Percentiles rank a stretch among this genome's conserved stretches.
Evolutionary conservation across 345 rosid genomes (phyloP).

Genomic region (Pugionium dolabratum): DNA sequence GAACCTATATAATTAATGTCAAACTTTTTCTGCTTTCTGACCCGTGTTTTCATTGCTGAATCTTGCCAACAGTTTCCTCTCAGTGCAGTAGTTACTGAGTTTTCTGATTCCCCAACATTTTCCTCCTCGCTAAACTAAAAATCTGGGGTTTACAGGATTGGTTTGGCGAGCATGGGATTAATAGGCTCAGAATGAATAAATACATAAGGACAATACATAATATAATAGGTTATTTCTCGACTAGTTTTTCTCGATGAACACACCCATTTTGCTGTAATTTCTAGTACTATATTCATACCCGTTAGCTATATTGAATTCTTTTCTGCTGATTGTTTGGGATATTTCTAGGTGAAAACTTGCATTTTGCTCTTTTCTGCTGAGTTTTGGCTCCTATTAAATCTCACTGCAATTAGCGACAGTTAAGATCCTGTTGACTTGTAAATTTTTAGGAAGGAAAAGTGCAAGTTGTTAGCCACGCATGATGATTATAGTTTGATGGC

Average conservation of each 20-base stretch:
- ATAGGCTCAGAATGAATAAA: not conserved
- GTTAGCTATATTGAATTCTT: not conserved
- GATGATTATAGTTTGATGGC: slow-evolving; percentile 96
- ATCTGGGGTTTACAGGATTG: not conserved
- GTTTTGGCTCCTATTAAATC: slow-evolving; percentile 2
- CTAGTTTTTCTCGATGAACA: not conserved
- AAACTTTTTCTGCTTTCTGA: too few relatives aligned
- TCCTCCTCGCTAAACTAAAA: too few relatives aligned
- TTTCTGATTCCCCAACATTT: not conserved
- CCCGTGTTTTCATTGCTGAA: not conserved
- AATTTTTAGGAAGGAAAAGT: slow-evolving; percentile 64
- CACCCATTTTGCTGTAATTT: not conserved
- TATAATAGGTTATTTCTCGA: not conserved
- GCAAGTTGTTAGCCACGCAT: slow-evolving; percentile 85
- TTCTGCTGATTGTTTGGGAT: slow-evolving; percentile 1
- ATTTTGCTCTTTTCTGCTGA: not conserved
- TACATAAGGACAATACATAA: not conserved
- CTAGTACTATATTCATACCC: not conserved
- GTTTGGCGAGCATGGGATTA: not conserved
- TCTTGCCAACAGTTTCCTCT: not conserved
- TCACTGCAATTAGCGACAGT: not conserved
- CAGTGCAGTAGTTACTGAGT: not conserved
- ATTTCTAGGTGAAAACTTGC: not conserved
- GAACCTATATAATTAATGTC: too few relatives aligned
- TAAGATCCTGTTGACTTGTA: slow-evolving; percentile 23